These are phyloP conservation scores for Penicillium subrubescens DNA, from an alignment of 495 filamentous ascomycete genomes.

Conservation along the genomic window DNA sequence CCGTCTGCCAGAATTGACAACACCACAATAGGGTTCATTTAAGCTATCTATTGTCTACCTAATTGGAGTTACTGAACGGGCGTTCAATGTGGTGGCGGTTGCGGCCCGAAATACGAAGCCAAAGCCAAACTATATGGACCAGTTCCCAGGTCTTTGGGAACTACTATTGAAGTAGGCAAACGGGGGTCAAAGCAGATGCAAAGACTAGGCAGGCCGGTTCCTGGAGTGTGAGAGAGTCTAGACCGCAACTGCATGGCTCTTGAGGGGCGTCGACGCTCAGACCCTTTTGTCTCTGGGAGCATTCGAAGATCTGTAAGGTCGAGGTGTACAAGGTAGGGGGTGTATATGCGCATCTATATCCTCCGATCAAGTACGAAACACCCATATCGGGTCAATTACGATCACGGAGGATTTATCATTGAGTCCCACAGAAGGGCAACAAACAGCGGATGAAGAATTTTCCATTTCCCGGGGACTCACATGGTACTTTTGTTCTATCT, in stretches of 20 bases:
- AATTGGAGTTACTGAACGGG: not conserved
- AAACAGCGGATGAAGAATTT: not conserved
- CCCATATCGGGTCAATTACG: not conserved
- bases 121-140: not conserved
- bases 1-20: not conserved
- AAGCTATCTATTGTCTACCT: not conserved
- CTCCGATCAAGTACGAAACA: not conserved
- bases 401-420: not conserved
- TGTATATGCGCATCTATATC: not conserved
- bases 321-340: not conserved
- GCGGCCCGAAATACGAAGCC: not conserved
- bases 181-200: not conserved
- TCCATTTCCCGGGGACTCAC: no score
- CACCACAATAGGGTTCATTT: not conserved
- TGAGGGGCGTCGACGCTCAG: not conserved
- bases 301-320: not conserved
- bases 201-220: not conserved
- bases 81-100: not conserved
- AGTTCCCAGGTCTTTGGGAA: not conserved
- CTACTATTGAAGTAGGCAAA: not conserved
- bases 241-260: not conserved
- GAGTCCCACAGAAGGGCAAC: no score
- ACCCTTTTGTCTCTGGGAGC: not conserved
- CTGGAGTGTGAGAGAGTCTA: conserved; percentile 1
- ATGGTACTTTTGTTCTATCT: not conserved